phyloP scores from a whole-genome alignment of 345 rosid species.

The Eucalyptus globulus region DNA sequence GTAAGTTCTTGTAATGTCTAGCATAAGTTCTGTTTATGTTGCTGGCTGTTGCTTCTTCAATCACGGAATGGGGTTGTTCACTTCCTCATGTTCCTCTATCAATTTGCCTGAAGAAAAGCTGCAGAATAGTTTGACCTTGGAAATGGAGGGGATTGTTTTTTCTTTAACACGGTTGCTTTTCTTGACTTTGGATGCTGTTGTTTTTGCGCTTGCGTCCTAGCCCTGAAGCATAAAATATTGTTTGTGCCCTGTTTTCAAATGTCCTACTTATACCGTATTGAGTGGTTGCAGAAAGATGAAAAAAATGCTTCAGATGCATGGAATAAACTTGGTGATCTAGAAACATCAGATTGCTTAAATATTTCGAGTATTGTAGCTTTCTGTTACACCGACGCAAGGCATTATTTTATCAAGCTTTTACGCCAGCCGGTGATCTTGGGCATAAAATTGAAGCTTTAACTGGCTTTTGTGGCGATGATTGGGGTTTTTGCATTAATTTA shows the following conservation, averaged over 20 bases:
- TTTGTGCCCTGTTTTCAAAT: neutral
- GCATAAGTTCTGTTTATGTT: neutral
- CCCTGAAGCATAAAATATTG: neutral
- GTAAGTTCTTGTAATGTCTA: conserved; percentile 8
- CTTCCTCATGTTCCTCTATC: neutral
- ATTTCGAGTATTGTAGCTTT: neutral
- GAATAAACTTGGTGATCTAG: neutral
- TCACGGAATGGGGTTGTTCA: neutral
- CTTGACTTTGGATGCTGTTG: neutral
- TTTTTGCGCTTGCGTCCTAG: neutral
- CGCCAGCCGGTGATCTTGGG: neutral
- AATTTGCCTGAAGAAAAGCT: neutral
- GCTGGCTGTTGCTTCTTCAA: neutral
- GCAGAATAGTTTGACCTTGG: neutral
- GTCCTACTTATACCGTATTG: neutral
- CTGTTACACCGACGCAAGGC: neutral
- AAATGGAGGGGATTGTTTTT: neutral
- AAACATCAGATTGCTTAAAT: neutral
- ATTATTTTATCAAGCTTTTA: neutral
- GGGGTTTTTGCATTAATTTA: conserved; percentile 14
- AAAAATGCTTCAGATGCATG: neutral
- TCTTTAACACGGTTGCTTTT: neutral
- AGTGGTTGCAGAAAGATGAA: neutral
- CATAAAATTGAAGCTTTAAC: neutral
- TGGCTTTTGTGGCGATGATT: neutral